These are phyloP conservation scores for Colletotrichum zoysiae DNA, from an alignment of 2,329 filamentous ascomycete genomes.

Conservation along the genomic window DNA sequence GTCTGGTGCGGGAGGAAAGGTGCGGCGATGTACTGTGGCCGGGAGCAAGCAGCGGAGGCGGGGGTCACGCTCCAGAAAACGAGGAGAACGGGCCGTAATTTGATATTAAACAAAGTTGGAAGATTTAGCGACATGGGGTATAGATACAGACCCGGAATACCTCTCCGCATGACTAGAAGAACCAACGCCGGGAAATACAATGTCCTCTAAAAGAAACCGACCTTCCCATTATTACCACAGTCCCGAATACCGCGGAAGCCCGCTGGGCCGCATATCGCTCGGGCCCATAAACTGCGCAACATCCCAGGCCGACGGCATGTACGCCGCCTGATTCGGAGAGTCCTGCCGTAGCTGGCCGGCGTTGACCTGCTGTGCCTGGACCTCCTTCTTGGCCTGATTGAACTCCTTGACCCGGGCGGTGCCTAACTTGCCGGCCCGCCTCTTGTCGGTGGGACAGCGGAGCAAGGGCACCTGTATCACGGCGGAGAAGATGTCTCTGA, in stretches of 20 bases:
- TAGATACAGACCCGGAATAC: constrained; percentile 35
- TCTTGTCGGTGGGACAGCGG: constrained; percentile 59
- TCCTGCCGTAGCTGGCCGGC: constrained; percentile 14
- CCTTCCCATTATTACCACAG: constrained; percentile 27
- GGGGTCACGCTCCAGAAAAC: too few relatives aligned
- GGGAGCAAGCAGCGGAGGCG: neutral
- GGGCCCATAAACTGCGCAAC: constrained; percentile 40
- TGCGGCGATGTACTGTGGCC: constrained; percentile 29
- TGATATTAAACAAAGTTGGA: neutral
- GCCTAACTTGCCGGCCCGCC: constrained; percentile 56
- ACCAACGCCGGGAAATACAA: neutral
- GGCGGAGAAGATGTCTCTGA: constrained; percentile 61
- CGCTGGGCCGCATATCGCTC: constrained; percentile 22
- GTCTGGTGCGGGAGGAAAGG: constrained; percentile 22
- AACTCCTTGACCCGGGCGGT: constrained; percentile 59
- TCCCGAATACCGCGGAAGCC: constrained; percentile 28
- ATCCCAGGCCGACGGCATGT: constrained; percentile 36
- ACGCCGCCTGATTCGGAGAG: constrained; percentile 15
- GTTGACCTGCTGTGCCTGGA: constrained; percentile 40
- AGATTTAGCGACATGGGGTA: constrained; percentile 18
- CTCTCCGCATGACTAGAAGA: neutral
- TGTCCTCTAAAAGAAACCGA: neutral
- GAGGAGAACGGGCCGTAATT: neutral
- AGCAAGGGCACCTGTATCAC: constrained; percentile 63
- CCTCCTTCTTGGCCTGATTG: constrained; percentile 55